Base-by-base conservation (phyloP, 208 protist genomes). In the Leishmania amazonensis region DNA sequence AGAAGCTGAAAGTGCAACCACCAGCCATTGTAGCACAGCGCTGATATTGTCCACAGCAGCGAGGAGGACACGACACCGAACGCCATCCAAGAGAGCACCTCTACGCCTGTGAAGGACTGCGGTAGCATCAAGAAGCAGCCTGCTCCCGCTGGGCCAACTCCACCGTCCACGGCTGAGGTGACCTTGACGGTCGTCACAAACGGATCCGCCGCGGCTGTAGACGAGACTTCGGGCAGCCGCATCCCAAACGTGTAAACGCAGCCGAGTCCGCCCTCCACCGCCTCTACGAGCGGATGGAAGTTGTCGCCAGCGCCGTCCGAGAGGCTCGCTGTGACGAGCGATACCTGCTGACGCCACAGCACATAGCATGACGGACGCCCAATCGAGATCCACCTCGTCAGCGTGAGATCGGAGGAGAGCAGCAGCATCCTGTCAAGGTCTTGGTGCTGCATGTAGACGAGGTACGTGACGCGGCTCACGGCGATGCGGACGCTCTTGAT, bases 1-100 rank as follows among this genome's bases (percentile, higher is more conserved):
- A 95, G 79, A 5, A 93, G 83, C 76, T 95, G 87, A 49, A 95
- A 67, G 78, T 95, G 88, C 38, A 95, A 83, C 88, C 89, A 94
- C 92, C 92, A 94, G 21, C 88, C 89, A 72, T 93, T 92, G 83
- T 92, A 93, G 64, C 79, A 84, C 57, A 96, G 87, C 28, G 89
- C 89, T 24, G 86, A 90, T 47, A 92, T 60, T 40, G 92, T 94
- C 89, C 89, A 94, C 24, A 94, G n/a, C 21, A 96, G 76, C 21
- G 87, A 93, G 8, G 90, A 85, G 21, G 84, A 90, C 9, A 96
- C 85, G 54, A 96, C 83, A 58, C 87, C 86, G 65, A 93, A 88
- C 47, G 88, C 88, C 40, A 88, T 76, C 88, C 90, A 93, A 47
- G 90, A 96, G 19, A 92, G 83, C 45, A 81, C 78, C 81, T 91